Evolutionary conservation across 768 basidiomycete species (phyloP).

Genomic region (Pleurotus tuber-regium): DNA sequence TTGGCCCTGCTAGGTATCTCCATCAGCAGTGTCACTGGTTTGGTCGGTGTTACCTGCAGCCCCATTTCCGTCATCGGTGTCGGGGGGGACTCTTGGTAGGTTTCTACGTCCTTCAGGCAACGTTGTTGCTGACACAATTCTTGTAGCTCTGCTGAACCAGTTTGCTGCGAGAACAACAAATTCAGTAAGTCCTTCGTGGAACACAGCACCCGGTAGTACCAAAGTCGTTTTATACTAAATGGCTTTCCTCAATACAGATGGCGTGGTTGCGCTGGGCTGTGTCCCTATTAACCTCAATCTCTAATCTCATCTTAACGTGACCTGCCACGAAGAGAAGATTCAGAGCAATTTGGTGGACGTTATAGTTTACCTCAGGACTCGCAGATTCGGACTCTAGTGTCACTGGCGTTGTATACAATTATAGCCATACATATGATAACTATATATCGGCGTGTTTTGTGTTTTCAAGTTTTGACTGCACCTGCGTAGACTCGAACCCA

Average conservation of each 20-base stretch:
- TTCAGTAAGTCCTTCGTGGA: slow-evolving; percentile 27
- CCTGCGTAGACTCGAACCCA: too few relatives aligned
- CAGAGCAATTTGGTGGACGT: not conserved
- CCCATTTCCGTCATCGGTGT: slow-evolving; percentile 25
- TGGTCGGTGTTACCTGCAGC: slow-evolving; percentile 24
- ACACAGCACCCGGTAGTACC: too few relatives aligned
- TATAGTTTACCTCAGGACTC: not conserved
- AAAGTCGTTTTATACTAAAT: too few relatives aligned
- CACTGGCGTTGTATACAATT: too few relatives aligned
- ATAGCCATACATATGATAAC: too few relatives aligned
- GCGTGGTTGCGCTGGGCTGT: slow-evolving; percentile 13
- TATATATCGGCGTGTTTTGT: too few relatives aligned
- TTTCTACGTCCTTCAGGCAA: not conserved
- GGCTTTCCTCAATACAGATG: too few relatives aligned
- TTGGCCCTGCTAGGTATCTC: slow-evolving; percentile 23
- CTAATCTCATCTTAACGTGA: not conserved
- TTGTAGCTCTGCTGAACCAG: slow-evolving; percentile 24
- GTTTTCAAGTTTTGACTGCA: too few relatives aligned
- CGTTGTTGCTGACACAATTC: not conserved
- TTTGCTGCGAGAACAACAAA: slow-evolving; percentile 27
- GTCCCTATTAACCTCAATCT: slow-evolving; percentile 21
- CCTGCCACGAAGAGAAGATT: not conserved
- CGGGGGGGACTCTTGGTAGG: slow-evolving; percentile 21
- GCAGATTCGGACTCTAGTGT: too few relatives aligned
- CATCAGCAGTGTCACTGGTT: slow-evolving; percentile 20